Evolutionary conservation across 2,329 filamentous ascomycete genomes (phyloP), one percentile per base, ranked within the genome.

Genomic region (Aureobasidium sp.): DNA sequence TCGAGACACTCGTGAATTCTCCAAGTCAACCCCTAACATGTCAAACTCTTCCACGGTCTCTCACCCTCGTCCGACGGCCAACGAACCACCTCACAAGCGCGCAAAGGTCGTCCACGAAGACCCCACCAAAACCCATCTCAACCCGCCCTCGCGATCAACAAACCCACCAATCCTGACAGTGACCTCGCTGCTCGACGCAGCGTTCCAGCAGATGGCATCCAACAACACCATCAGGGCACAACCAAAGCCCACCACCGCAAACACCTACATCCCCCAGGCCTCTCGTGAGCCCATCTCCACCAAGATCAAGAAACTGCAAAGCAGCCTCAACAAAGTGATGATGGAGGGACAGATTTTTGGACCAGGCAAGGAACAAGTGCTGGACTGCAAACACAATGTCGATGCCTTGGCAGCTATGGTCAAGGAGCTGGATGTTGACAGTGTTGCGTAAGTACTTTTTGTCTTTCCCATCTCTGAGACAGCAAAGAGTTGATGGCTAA

Each of bases 301-400:
- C 22, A 42, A 42, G 9, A 39, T 54, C 19, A 54, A 54, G 17
- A 54, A 31, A 9, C 35, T 54, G 5, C 50, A 54, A 22, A 54
- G 35, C 22, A 11, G 31, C 15, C 50, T 54, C 35, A 27, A 27
- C 27, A 27, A 27, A 27, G 27, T 27, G 5, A 27, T 27, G 5
- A 27, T 27, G 27, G 27, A 27, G 27, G 27, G 27, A 27, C 27
- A 5, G 3, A 27, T 27, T 27, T 27, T 27, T 27, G 27, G 27
- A 27, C 27, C 50, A 52, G 49, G 19, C 50, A 54, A 42, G n/a
- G 9, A 40, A 3, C 22, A 54, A 19, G 22, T 54, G 11, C 17
- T 54, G 5, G 24, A 42, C 24, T 54, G 50, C 9, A 54, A 54
- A 31, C 50, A 54, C 37, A 24, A 54, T 17, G 37, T 42, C 37